These are phyloP conservation scores for Juglanconis oblonga DNA, from an alignment of 2,329 filamentous ascomycete species.

Conservation along the genomic window DNA sequence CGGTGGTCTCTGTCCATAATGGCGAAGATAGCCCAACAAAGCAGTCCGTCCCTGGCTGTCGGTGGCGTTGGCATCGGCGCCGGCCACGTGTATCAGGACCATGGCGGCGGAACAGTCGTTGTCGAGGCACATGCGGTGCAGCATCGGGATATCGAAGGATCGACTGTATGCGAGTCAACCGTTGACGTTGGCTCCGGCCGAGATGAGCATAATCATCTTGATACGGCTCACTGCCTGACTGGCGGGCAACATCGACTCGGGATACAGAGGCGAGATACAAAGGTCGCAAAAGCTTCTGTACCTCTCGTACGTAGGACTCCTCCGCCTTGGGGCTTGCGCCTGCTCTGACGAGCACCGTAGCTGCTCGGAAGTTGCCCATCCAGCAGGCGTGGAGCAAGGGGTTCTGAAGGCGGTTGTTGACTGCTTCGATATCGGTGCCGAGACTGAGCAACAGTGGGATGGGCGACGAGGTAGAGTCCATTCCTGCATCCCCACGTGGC, in stretches of 20 bases:
- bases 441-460: constrained; percentile 23
- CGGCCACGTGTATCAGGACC: constrained; percentile 16
- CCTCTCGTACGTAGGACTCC: background rate
- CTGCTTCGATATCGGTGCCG: constrained; percentile 23
- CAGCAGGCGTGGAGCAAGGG: constrained; percentile 23
- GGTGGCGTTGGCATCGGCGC: constrained; percentile 23
- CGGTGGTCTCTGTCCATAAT: background rate
- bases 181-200: constrained; percentile 21
- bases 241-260: constrained; percentile 21
- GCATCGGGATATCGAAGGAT: background rate
- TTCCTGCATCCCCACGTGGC: constrained; percentile 17
- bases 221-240: constrained; percentile 19
- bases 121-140: background rate
- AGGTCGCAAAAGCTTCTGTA: constrained; percentile 15
- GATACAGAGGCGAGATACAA: constrained; percentile 23
- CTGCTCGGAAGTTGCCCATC: constrained; percentile 24
- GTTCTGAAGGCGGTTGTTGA: constrained; percentile 22
- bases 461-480: background rate
- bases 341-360: constrained; percentile 22
- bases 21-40: constrained; percentile 7
- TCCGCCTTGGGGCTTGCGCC: constrained; percentile 22
- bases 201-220: constrained; percentile 23
- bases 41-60: constrained; percentile 20
- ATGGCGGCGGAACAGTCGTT: constrained; percentile 11
- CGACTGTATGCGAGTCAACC: constrained; percentile 19